Percentiles rank a stretch among this genome's conserved stretches.
These are phyloP conservation scores for Tuber microsphaerosporum DNA, from an alignment of 495 filamentous ascomycete species.

Conservation along the genomic window DNA sequence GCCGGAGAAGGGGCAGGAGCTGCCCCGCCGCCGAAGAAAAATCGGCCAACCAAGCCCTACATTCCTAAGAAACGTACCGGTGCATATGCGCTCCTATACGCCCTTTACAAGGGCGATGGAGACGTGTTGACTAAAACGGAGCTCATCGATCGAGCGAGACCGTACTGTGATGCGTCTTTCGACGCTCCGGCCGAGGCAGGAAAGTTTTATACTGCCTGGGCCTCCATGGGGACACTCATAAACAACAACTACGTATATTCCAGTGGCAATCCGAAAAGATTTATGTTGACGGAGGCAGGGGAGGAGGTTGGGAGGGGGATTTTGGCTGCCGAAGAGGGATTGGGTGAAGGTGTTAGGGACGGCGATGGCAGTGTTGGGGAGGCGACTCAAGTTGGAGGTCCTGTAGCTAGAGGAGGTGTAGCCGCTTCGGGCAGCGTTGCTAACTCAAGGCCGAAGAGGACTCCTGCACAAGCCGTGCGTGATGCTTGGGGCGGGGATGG, in stretches of 20 bases:
- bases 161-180: slow-evolving; percentile 68
- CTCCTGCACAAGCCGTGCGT: background rate
- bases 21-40: slow-evolving; percentile 54
- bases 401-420: background rate
- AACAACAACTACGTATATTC: slow-evolving; percentile 70
- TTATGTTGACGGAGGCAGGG: slow-evolving; percentile 67
- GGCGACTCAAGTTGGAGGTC: slow-evolving; percentile 2
- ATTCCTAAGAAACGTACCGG: slow-evolving; percentile 66
- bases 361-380: background rate
- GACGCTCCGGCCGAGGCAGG: slow-evolving; percentile 59
- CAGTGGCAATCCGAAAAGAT: slow-evolving; percentile 62
- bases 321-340: slow-evolving; percentile 45
- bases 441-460: background rate
- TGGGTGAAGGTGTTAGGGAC: background rate
- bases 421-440: background rate
- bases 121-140: slow-evolving; percentile 57
- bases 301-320: slow-evolving; percentile 70
- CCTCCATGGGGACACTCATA: slow-evolving; percentile 70
- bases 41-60: slow-evolving; percentile 60
- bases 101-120: slow-evolving; percentile 52
- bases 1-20: slow-evolving; percentile 28
- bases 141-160: slow-evolving; percentile 63
- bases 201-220: slow-evolving; percentile 76
- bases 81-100: slow-evolving; percentile 65
- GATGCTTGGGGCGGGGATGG: background rate